These are phyloP conservation scores for Venustampulla echinocandica DNA, from an alignment of 495 filamentous ascomycete genomes.

Conservation along the genomic window DNA sequence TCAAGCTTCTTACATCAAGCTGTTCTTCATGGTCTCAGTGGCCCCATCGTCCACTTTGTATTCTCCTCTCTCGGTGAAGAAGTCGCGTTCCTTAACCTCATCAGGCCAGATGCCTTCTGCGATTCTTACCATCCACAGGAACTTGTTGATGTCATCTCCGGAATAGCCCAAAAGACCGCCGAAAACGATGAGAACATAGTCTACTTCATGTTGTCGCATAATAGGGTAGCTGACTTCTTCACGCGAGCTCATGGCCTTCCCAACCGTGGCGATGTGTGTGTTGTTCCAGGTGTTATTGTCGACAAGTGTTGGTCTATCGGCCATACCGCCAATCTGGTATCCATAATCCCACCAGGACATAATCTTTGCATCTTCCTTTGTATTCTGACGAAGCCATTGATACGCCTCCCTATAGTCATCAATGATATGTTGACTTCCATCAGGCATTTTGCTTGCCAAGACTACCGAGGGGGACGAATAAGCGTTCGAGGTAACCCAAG, in stretches of 20 bases:
- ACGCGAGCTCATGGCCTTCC: slow-evolving; percentile 95
- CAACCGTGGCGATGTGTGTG: slow-evolving; percentile 98
- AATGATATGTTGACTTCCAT: slow-evolving; percentile 96
- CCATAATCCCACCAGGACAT: slow-evolving; percentile 99
- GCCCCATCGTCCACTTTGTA: slow-evolving; percentile 91
- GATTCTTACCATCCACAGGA: slow-evolving; percentile 99
- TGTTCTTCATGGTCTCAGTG: slow-evolving; percentile 98
- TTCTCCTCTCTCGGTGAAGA: slow-evolving; percentile 91
- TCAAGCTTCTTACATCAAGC: slow-evolving; percentile 72
- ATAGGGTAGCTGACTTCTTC: slow-evolving; percentile 99
- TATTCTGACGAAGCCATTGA: slow-evolving; percentile 99
- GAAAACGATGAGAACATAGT: slow-evolving; percentile 96
- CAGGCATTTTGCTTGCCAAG: slow-evolving; percentile 80
- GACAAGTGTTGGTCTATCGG: slow-evolving; percentile 91
- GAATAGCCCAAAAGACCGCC: slow-evolving; percentile 95
- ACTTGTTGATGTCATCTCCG: slow-evolving; percentile 99
- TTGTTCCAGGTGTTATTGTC: slow-evolving; percentile 99
- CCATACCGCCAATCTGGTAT: slow-evolving; percentile 99
- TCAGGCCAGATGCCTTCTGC: slow-evolving; percentile 99
- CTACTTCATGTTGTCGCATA: slow-evolving; percentile 94
- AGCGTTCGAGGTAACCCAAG: slow-evolving; percentile 98
- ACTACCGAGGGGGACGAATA: slow-evolving; percentile 98
- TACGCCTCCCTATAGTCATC: slow-evolving; percentile 99
- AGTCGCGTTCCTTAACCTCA: slow-evolving; percentile 94
- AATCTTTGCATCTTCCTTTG: slow-evolving; percentile 86